Evolutionary conservation across 805 yeast genomes (phyloP), one percentile per base, ranked within the genome.

Genomic region (Candida succiphila): DNA sequence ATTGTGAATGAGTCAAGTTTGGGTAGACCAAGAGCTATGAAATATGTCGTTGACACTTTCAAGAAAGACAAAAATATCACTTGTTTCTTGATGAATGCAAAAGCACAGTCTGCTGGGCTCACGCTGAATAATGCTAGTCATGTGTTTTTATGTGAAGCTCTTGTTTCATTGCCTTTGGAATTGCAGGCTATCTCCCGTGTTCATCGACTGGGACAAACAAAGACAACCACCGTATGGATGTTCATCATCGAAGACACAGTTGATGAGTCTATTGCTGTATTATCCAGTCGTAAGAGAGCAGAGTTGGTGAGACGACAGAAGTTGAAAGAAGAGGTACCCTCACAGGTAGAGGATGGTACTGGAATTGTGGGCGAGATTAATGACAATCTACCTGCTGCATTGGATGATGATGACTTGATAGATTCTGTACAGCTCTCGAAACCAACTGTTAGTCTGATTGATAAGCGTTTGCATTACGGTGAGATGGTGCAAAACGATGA

Each of bases 91-190:
- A 57, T 92, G 42, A 85, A 86, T 55, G 89, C 95, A 0, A 78
- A 75, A 42, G 78, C 88, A 1, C 85, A 88, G 49, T 87, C 95
- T 7, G 78, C 96, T 12, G 98, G 98, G 0, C 61, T 92, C 41
- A 92, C 95, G 7, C 63, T 92, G 35, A 76, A 87, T 7, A 89
- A 89, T 60, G 97, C 98, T 0, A 81, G 83, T 3, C 96, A 92
- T 52, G 89, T 92, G 0, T 80, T 88, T 40, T 54, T 92, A 5
- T 83, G 96, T 53, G 98, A 92, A 57, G 97, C 98, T 1, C 64
- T 92, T 37, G 79, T 92, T 13, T 87, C 87, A 47, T 75, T 88
- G 1, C 80, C 95, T 2, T 64, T 87, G 31, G 97, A 92, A 45
- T 52, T 85, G 13, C 98, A 89, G 52, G 96, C 97, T 0, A 81